phyloP scores from a whole-genome alignment of 1,284 basidiomycete species.

The Ceratobasidium sp. region DNA sequence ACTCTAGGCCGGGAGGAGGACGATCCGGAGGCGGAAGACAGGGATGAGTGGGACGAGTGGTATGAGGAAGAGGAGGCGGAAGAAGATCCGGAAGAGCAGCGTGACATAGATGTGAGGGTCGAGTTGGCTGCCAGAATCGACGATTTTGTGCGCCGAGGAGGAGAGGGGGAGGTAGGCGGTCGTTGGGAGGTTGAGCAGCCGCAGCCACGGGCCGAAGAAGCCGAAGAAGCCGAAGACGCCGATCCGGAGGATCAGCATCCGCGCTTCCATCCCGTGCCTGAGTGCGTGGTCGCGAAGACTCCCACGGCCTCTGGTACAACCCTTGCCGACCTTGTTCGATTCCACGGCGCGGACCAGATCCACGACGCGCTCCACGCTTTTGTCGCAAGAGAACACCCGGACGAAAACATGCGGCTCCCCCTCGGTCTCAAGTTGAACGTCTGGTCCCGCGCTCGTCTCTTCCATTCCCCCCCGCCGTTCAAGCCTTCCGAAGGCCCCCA shows the following conservation, averaged over 20 bases:
- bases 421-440: background rate
- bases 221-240: background rate
- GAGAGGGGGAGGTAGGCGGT: background rate
- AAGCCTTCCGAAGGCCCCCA: background rate
- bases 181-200: background rate
- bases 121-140: background rate
- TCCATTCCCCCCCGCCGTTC: constrained; percentile 25
- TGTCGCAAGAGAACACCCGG: background rate
- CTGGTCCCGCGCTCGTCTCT: constrained; percentile 3
- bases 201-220: background rate
- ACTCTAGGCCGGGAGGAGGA: background rate
- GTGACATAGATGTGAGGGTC: background rate
- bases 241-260: background rate
- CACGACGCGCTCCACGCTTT: background rate
- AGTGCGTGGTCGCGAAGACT: background rate
- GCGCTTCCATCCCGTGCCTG: background rate
- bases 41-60: constrained; percentile 7
- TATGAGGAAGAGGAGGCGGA: background rate
- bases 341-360: constrained; percentile 5
- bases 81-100: background rate
- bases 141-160: background rate
- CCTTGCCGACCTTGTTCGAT: background rate
- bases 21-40: background rate
- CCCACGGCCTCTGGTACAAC: background rate
- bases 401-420: too few relatives aligned